These are phyloP conservation scores for Teratosphaeria gauchensis DNA, from an alignment of 2,329 filamentous ascomycete genomes.

Conservation along the genomic window DNA sequence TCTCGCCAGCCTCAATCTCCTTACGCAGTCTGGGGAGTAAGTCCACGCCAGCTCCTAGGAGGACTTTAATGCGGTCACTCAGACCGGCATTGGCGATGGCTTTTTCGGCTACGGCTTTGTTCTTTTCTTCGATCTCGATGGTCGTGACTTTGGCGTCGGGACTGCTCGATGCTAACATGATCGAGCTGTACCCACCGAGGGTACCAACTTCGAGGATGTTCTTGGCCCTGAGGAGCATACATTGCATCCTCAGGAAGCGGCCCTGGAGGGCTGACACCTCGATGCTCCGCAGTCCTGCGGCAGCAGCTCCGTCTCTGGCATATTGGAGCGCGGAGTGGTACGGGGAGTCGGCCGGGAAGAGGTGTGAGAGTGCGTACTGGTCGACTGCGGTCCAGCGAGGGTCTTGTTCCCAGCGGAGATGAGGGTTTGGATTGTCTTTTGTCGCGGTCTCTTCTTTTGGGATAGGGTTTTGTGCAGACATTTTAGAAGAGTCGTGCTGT, in stretches of 20 bases:
- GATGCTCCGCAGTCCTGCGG: conserved; percentile 30
- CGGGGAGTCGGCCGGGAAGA: conserved; percentile 18
- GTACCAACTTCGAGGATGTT: conserved; percentile 17
- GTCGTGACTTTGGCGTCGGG: conserved; percentile 11
- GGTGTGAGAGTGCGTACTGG: conserved; percentile 25
- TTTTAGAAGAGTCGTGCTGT: background rate
- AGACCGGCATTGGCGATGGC: conserved; percentile 8
- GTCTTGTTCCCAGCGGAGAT: background rate
- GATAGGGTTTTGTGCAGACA: background rate
- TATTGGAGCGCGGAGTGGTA: conserved; percentile 21
- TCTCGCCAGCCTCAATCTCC: conserved; percentile 9
- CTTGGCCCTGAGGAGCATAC: conserved; percentile 14
- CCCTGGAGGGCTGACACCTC: conserved; percentile 28
- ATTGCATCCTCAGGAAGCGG: conserved; percentile 32
- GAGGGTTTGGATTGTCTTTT: background rate
- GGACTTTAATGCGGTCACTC: conserved; percentile 10
- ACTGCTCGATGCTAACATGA: conserved; percentile 10
- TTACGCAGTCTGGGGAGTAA: conserved; percentile 10
- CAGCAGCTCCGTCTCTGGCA: conserved; percentile 25
- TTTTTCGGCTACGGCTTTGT: conserved; percentile 8
- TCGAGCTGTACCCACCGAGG: conserved; percentile 13
- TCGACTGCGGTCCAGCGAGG: conserved; percentile 33
- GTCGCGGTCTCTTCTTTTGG: background rate
- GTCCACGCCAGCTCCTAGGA: conserved; percentile 11
- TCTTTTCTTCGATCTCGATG: conserved; percentile 10